Evolutionary conservation across 108 stramenopile species (phyloP).

Genomic region (Cylindrotheca closterium): DNA sequence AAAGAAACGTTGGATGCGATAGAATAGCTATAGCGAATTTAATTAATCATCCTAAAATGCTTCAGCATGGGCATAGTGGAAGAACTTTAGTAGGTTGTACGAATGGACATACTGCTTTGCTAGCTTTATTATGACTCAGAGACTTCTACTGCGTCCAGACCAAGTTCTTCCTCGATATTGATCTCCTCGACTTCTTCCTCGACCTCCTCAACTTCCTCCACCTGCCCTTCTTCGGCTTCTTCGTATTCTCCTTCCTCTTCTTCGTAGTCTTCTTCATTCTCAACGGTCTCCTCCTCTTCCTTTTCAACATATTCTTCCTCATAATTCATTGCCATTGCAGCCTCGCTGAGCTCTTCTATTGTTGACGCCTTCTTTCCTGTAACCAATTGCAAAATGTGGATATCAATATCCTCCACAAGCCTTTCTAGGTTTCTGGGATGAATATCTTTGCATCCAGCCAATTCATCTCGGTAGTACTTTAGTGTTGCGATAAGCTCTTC

Average conservation of each 20-base stretch:
- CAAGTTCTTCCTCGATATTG: slow-evolving; percentile 39
- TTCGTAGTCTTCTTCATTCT: slow-evolving; percentile 24
- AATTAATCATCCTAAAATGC: not conserved
- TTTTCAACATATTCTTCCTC: slow-evolving; percentile 46
- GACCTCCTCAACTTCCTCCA: slow-evolving; percentile 14
- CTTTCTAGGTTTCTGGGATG: slow-evolving; percentile 24
- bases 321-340: slow-evolving; percentile 11
- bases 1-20: not conserved
- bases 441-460: slow-evolving; percentile 42
- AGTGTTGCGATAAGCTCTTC: slow-evolving; percentile 27
- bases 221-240: slow-evolving; percentile 14
- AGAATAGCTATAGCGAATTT: not conserved
- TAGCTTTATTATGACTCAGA: slow-evolving; percentile 3
- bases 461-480: slow-evolving; percentile 38
- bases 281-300: slow-evolving; percentile 4
- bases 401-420: slow-evolving; percentile 37
- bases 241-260: slow-evolving; percentile 39
- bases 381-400: slow-evolving; percentile 25
- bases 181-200: slow-evolving; percentile 16
- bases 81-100: not conserved
- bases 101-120: not conserved
- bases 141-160: slow-evolving; percentile 13
- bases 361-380: slow-evolving; percentile 23
- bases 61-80: not conserved
- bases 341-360: slow-evolving; percentile 25